Percentiles rank a stretch among this genome's conserved stretches.
phyloP scores from a whole-genome alignment of 495 filamentous ascomycete genomes.

The Penicillium canescens region DNA sequence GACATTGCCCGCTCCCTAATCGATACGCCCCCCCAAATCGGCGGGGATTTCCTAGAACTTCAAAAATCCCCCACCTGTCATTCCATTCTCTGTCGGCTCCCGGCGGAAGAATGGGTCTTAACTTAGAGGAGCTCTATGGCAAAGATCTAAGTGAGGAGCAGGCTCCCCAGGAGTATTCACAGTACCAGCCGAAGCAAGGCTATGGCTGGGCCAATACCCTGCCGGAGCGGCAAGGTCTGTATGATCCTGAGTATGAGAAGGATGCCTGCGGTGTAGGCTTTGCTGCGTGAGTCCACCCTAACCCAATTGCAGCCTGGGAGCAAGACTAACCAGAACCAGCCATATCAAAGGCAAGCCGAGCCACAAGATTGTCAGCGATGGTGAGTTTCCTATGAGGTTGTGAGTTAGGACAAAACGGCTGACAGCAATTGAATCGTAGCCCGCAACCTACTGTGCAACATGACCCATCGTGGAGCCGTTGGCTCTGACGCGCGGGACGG shows the following conservation, averaged over 20 bases:
- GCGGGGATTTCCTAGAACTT: slow-evolving; percentile 21
- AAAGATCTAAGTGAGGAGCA: slow-evolving; percentile 61
- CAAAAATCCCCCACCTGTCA: slow-evolving; percentile 11
- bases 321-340: slow-evolving; percentile 41
- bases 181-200: slow-evolving; percentile 86
- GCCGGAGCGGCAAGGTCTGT: slow-evolving; percentile 96
- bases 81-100: slow-evolving; percentile 47
- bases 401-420: not conserved
- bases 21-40: slow-evolving; percentile 17
- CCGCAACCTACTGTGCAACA: slow-evolving; percentile 95
- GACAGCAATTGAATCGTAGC: slow-evolving; percentile 50
- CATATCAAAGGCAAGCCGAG: slow-evolving; percentile 97
- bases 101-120: slow-evolving; percentile 67
- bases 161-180: slow-evolving; percentile 64
- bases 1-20: slow-evolving; percentile 25
- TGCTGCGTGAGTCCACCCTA: slow-evolving; percentile 72
- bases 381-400: slow-evolving; percentile 50
- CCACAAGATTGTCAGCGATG: slow-evolving; percentile 99
- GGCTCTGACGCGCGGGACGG: slow-evolving; percentile 97
- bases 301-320: slow-evolving; percentile 9
- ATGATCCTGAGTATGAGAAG: slow-evolving; percentile 95
- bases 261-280: slow-evolving; percentile 99
- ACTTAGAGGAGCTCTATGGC: slow-evolving; percentile 66
- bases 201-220: slow-evolving; percentile 93
- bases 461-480: slow-evolving; percentile 99